Conservation (phyloP, 129 eudicot genomes). For the Solidago caesia region DNA sequence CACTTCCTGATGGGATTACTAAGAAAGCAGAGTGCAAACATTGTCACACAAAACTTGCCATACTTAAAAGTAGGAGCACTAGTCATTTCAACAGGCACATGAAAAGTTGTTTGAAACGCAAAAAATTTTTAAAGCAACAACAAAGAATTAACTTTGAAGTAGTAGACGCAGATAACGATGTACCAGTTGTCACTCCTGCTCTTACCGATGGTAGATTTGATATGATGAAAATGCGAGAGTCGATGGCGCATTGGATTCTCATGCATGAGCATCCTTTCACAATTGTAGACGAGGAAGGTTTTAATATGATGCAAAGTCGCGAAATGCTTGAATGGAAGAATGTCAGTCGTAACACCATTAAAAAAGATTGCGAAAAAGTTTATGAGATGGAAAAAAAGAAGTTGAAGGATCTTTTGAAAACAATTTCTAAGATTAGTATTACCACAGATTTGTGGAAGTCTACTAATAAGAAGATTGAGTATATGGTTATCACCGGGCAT, state of each 20-base stretch:
- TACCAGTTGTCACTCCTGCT: slow-evolving; percentile 3
- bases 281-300: slow-evolving; percentile 12
- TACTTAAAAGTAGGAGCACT: not conserved
- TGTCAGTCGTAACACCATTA: not conserved
- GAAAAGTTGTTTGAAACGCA: not conserved
- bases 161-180: not conserved
- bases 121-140: slow-evolving; percentile 3
- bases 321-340: slow-evolving; percentile 1
- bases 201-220: slow-evolving; percentile 6
- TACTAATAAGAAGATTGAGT: slow-evolving; percentile 13
- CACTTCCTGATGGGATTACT: not conserved
- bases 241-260: slow-evolving; percentile 13
- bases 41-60: not conserved
- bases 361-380: slow-evolving; percentile 3
- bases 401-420: not conserved
- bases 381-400: slow-evolving; percentile 11
- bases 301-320: slow-evolving; percentile 10
- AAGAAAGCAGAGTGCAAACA: not conserved
- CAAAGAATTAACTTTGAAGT: slow-evolving; percentile 8
- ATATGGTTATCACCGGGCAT: not conserved
- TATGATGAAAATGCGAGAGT: slow-evolving; percentile 10
- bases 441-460: slow-evolving; percentile 14
- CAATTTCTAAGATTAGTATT: not conserved
- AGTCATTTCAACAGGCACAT: not conserved
- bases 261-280: slow-evolving; percentile 2